These are phyloP conservation scores for Neurospora sp. DNA, from an alignment of 495 filamentous ascomycete species.

Conservation along the genomic window DNA sequence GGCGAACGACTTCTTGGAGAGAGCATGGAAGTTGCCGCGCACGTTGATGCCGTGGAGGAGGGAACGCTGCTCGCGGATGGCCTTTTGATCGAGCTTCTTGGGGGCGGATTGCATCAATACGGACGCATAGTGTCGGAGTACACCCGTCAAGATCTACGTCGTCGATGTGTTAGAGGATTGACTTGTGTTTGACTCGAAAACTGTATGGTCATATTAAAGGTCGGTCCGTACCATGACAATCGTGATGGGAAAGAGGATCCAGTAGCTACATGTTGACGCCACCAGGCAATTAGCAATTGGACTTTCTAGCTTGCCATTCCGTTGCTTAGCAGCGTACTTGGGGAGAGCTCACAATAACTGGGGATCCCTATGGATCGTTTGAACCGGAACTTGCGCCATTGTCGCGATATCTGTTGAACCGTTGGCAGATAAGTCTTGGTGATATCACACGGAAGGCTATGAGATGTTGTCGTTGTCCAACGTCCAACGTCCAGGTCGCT, in stretches of 20 bases:
- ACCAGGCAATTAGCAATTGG: neutral
- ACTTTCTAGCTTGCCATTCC: neutral
- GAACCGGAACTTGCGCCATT: conserved; percentile 81
- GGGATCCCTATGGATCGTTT: conserved; percentile 98
- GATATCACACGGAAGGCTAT: neutral
- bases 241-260: conserved; percentile 96
- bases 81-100: conserved; percentile 65
- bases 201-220: neutral
- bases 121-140: conserved; percentile 91
- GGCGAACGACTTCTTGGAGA: conserved; percentile 68
- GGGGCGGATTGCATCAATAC: conserved; percentile 79
- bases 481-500: neutral
- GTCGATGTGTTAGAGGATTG: conserved; percentile 1
- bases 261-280: conserved; percentile 53
- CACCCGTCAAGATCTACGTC: conserved; percentile 75
- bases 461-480: conserved; percentile 2
- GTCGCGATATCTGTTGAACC: conserved; percentile 11
- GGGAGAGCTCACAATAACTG: conserved; percentile 70
- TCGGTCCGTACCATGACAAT: conserved; percentile 72
- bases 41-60: conserved; percentile 80
- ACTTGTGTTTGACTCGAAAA: neutral
- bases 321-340: neutral
- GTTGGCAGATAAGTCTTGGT: neutral
- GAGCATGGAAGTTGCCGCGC: conserved; percentile 63
- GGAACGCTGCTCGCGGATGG: conserved; percentile 78